Base-by-base conservation (phyloP, 352 stramenopile species). In the Globisporangium abappressorium region DNA sequence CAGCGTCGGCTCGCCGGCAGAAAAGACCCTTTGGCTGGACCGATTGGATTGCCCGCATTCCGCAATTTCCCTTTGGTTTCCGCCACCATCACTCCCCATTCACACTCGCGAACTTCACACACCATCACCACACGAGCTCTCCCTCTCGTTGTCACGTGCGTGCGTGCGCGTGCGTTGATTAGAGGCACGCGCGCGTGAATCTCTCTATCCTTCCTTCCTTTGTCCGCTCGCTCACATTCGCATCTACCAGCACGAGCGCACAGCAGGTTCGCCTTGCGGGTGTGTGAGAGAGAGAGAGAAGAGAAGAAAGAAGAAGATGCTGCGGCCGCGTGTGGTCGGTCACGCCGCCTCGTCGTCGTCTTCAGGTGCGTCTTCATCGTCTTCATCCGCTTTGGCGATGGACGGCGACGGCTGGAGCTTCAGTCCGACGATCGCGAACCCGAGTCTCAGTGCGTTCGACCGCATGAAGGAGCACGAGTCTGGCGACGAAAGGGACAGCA, bases 361-460 rank as follows among this genome's bases (percentile, higher is more conserved):
- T 22, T 22, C 18, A 12, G 43, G 18, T 22, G 14, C 28, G 28
- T 38, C 55, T 18, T 61, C 30, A 30, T 43, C 30, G 30, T 28
- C 55, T 34, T 61, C 33, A 5, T 38, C 54, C 14, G n/a, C 54
- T 3, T 7, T n/a, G 26, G 20, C 55, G 20, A 18, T 15, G 5
- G 55, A 47, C 2, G 55, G 28, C 3, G 54, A 57, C n/a, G 2
- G 11, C 15, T 59, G 26, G 55, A 61, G 30, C 55, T 56, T 56
- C 49, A 56, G 49, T 56, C 30, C 55, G 55, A 61, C 55, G 30
- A 46, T 61, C 20, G 30, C 30, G 30, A 61, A 61, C 30, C 55
- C 55, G 55, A 46, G 55, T 28, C 55, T 61, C 2, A 46, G 30
- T 9, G 18, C 30, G 2, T 47, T 61, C 20, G 55, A 61, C 28